Conservation (phyloP, 73 alveolate genomes). For the Stentor coeruleus region DNA sequence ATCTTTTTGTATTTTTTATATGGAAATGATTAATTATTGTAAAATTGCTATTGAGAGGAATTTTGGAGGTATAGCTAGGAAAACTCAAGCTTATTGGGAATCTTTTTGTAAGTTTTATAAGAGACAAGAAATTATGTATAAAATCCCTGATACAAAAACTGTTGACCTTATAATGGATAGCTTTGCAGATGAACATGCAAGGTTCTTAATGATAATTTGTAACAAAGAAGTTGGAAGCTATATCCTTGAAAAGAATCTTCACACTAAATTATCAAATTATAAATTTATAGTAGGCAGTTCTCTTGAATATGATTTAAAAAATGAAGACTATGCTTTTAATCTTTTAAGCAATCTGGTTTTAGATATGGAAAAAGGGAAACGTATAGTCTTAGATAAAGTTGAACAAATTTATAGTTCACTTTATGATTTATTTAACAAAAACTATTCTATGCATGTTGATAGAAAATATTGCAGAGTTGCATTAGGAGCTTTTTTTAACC, state of each 20-base stretch:
- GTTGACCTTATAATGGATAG: slow-evolving; percentile 27
- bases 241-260: slow-evolving; percentile 39
- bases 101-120: slow-evolving; percentile 43
- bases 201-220: slow-evolving; percentile 25
- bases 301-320: slow-evolving; percentile 34
- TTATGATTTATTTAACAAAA: slow-evolving; percentile 48
- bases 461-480: slow-evolving; percentile 39
- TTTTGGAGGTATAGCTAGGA: slow-evolving; percentile 32
- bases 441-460: slow-evolving; percentile 24
- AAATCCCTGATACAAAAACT: background rate
- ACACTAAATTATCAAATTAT: slow-evolving; percentile 35
- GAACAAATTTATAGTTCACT: slow-evolving; percentile 36
- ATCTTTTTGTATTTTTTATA: too few relatives aligned
- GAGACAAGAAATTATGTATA: slow-evolving; percentile 26
- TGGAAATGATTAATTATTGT: background rate
- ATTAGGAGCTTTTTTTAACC: slow-evolving; percentile 40
- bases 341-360: slow-evolving; percentile 24
- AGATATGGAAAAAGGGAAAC: slow-evolving; percentile 43
- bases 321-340: slow-evolving; percentile 51
- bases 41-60: slow-evolving; percentile 42
- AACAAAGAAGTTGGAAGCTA: slow-evolving; percentile 48
- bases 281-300: slow-evolving; percentile 33
- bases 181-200: slow-evolving; percentile 36
- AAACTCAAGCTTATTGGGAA: slow-evolving; percentile 23
- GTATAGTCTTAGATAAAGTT: slow-evolving; percentile 23